These are phyloP conservation scores for Phytophthora podocarpi DNA, from an alignment of 352 stramenopile species.

Conservation along the genomic window DNA sequence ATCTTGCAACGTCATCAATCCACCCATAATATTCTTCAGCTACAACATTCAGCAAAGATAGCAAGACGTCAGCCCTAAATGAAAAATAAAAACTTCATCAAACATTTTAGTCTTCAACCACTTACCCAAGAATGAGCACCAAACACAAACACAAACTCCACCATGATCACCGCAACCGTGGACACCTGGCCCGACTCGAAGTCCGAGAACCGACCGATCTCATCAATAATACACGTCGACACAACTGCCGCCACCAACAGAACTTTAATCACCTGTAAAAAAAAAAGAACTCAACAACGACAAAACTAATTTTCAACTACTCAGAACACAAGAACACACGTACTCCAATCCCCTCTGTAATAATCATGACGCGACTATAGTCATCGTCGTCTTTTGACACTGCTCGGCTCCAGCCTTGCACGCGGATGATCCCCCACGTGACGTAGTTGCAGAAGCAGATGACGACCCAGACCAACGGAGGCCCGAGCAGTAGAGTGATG, in stretches of 20 bases:
- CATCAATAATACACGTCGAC: slow-evolving; percentile 85
- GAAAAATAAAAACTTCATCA: not conserved
- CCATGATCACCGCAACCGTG: slow-evolving; percentile 75
- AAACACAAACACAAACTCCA: slow-evolving; percentile 83
- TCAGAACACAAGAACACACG: not conserved
- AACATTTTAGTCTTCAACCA: not conserved
- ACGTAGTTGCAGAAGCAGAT: slow-evolving; percentile 86
- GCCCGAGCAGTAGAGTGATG: slow-evolving; percentile 65
- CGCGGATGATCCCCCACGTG: slow-evolving; percentile 79
- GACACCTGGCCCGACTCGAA: slow-evolving; percentile 85
- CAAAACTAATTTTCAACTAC: not conserved
- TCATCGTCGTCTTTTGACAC: slow-evolving; percentile 80
- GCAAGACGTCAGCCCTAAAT: slow-evolving; percentile 12
- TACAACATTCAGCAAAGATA: slow-evolving; percentile 19
- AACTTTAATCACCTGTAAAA: slow-evolving; percentile 75
- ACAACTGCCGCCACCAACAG: slow-evolving; percentile 81
- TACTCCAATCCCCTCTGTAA: slow-evolving; percentile 84
- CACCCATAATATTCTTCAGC: slow-evolving; percentile 88
- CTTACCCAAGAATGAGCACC: slow-evolving; percentile 81
- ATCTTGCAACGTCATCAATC: slow-evolving; percentile 79
- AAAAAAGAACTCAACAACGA: slow-evolving; percentile 1
- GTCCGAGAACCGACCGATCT: slow-evolving; percentile 76
- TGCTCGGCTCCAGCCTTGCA: slow-evolving; percentile 80
- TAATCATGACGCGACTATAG: slow-evolving; percentile 88
- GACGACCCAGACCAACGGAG: slow-evolving; percentile 83